Evolutionary conservation across 805 yeast genomes (phyloP), one percentile per base, ranked within the genome.

Genomic region (Wickerhamomyces xylosicus): DNA sequence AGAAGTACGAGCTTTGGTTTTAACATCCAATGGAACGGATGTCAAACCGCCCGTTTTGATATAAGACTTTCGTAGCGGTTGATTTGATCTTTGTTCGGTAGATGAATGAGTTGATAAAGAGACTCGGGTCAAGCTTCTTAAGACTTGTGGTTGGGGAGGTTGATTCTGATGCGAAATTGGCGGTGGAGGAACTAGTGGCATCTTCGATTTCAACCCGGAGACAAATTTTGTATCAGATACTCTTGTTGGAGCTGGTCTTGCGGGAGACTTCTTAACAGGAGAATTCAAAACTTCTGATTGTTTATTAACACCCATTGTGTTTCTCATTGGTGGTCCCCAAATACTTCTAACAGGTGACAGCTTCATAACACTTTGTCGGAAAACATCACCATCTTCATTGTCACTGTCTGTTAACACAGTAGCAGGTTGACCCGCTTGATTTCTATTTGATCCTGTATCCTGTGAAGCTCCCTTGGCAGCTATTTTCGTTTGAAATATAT

Each of bases 271-370:
- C 14, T 25, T 25, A 5, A 25, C 29, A 10, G 29, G 29, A 9
- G 29, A 25, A 13, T 25, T 25, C 29, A 25, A 25, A 4, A 25
- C 29, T 25, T 25, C n/a, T 4, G 29, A 8, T 25, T 11, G 14
- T 8, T 13, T 7, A 10, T 11, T 25, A 11, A 11, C 13, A 10
- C 5, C 29, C 20, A 21, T 19, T 16, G 34, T 19, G 3, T 10
- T 35, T 18, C 40, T 37, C 8, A 21, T 31, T 10, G 48, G 47
- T 5, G 51, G 42, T 13, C 56, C 54, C 40, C 53, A 54, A 9
- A 52, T 45, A 19, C 56, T 53, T 34, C 47, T 50, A 13, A 53
- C 57, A 11, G 58, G 58, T 2, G 58, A 50, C 34, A 54, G 50
- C 25, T 42, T 44, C 25, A 45, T 36, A 18, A 31, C 19, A 18